phyloP scores from a whole-genome alignment of 768 basidiomycete species.

The Naematelia aurantialba region DNA sequence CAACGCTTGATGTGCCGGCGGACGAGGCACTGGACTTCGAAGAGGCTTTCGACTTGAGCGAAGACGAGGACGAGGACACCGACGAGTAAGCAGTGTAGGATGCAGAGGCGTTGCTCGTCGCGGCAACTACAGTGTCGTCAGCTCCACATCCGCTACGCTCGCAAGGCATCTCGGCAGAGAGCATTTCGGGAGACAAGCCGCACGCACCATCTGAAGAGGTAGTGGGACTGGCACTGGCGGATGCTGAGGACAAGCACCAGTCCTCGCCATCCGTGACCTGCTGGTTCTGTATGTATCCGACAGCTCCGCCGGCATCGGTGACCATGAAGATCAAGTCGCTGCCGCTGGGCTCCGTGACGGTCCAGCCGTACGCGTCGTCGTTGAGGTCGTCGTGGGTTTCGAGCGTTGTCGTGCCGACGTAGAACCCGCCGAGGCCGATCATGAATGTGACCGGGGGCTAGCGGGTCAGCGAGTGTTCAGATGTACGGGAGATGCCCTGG shows the following conservation, averaged over 20 bases:
- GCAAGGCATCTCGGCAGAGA: background rate
- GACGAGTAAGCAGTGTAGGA: background rate
- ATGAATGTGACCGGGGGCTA: slow-evolving; percentile 27
- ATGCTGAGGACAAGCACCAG: slow-evolving; percentile 23
- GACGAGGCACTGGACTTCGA: no score
- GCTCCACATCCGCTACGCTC: background rate
- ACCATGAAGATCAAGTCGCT: slow-evolving; percentile 41
- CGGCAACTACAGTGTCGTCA: background rate
- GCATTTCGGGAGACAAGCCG: background rate
- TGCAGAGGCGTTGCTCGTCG: background rate
- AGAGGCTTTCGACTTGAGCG: no score
- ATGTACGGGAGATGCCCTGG: no score
- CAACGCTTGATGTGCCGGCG: no score
- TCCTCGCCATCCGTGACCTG: slow-evolving; percentile 27
- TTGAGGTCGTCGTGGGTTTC: slow-evolving; percentile 20
- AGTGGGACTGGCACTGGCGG: background rate
- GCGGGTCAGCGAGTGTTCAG: no score
- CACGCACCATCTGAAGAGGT: background rate
- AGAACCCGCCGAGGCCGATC: slow-evolving; percentile 44
- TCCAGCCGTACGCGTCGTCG: slow-evolving; percentile 26
- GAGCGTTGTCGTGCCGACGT: slow-evolving; percentile 34
- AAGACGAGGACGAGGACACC: background rate
- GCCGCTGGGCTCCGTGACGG: slow-evolving; percentile 28
- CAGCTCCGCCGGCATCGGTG: slow-evolving; percentile 34
- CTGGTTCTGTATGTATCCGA: slow-evolving; percentile 44